Conservation (phyloP, 1,284 basidiomycete species). For the Trichosporon inkin region DNA sequence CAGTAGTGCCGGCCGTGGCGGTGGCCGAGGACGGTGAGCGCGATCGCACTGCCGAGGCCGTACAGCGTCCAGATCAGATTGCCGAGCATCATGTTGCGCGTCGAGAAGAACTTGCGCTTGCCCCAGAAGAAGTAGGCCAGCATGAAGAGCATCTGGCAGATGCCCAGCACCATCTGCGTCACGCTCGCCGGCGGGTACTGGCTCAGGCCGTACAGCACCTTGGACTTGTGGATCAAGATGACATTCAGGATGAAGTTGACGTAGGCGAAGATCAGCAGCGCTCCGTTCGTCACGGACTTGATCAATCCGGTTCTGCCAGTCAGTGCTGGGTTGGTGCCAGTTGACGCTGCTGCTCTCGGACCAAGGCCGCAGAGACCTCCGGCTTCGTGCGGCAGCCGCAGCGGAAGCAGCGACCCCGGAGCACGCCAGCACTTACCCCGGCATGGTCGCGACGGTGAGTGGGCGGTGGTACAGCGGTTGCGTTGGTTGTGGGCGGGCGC, state of each 20-base stretch:
- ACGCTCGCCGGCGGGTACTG: conserved; percentile 30
- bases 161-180: conserved; percentile 26
- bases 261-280: conserved; percentile 13
- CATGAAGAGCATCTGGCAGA: conserved; percentile 26
- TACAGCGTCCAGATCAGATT: conserved; percentile 28
- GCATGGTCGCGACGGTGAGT: too few relatives aligned
- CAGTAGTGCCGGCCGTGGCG: not conserved
- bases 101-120: conserved; percentile 20
- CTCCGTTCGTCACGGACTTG: conserved; percentile 2
- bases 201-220: conserved; percentile 14
- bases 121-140: conserved; percentile 19
- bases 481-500: too few relatives aligned
- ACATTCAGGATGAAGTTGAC: conserved; percentile 31
- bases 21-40: conserved; percentile 26
- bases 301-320: not conserved
- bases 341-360: too few relatives aligned
- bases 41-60: conserved; percentile 26
- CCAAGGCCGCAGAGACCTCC: too few relatives aligned
- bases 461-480: too few relatives aligned
- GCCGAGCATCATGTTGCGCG: conserved; percentile 20
- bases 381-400: too few relatives aligned
- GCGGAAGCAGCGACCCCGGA: too few relatives aligned
- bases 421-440: too few relatives aligned
- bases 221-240: conserved; percentile 24
- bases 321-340: not conserved